Conservation (phyloP, 148 eudicot genomes). For the Amaranthus cruentus region DNA sequence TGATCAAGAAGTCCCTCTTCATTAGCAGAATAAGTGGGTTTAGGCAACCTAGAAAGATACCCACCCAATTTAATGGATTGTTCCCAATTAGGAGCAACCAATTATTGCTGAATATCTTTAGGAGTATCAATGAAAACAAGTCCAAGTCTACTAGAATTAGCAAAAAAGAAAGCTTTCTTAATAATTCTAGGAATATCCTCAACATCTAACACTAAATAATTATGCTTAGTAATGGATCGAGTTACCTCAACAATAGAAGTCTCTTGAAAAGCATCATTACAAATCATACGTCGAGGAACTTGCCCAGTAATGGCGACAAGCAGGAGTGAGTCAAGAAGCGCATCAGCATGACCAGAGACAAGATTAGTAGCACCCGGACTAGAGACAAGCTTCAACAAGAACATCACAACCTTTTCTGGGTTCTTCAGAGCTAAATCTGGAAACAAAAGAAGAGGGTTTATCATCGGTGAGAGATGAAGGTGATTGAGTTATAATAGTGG, state of each 20-base stretch:
- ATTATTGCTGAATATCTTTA: constrained; percentile 81
- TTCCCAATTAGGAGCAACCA: constrained; percentile 72
- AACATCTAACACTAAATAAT: constrained; percentile 70
- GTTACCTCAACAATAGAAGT: constrained; percentile 96
- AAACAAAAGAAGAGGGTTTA: constrained; percentile 5
- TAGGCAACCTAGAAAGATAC: constrained; percentile 64
- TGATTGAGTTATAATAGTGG: constrained; percentile 4
- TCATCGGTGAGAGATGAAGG: constrained; percentile 6
- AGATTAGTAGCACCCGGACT: constrained; percentile 94
- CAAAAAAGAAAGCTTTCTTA: constrained; percentile 68
- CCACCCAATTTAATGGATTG: constrained; percentile 54
- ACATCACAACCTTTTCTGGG: constrained; percentile 81
- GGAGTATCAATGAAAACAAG: constrained; percentile 89
- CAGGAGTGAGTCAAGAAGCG: constrained; percentile 70
- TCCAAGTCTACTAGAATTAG: constrained; percentile 69
- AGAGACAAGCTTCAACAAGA: constrained; percentile 78
- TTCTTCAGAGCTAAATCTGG: constrained; percentile 57
- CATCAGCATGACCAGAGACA: constrained; percentile 82
- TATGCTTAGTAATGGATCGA: constrained; percentile 79
- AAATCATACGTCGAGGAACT: constrained; percentile 83
- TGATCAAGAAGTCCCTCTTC: constrained; percentile 44
- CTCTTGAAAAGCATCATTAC: constrained; percentile 88
- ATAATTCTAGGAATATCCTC: constrained; percentile 83
- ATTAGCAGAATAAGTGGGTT: constrained; percentile 22
- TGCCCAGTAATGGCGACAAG: constrained; percentile 85